Evolutionary conservation across 495 filamentous ascomycete genomes (phyloP).

Genomic region (Mytilinidion resinicola): DNA sequence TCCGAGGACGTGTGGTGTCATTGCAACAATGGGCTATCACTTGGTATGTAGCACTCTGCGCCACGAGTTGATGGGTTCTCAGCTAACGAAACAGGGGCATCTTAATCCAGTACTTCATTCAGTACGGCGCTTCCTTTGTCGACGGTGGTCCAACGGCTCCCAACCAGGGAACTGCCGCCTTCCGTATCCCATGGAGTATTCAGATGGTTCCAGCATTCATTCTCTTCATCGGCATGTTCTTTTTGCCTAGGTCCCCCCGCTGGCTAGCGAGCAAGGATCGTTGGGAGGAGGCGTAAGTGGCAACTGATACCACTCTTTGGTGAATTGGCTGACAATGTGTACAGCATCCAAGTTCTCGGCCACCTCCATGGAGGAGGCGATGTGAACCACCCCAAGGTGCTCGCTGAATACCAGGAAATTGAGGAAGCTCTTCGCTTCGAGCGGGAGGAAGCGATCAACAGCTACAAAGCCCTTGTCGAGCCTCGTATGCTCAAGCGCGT

Average conservation of each 20-base stretch:
- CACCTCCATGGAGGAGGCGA: constrained; percentile 59
- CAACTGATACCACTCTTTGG: neutral
- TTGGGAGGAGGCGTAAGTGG: constrained; percentile 60
- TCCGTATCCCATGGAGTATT: constrained; percentile 68
- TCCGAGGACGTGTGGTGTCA: constrained; percentile 68
- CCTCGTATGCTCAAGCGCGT: constrained; percentile 63
- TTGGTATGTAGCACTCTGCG: constrained; percentile 40
- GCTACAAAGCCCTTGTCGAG: constrained; percentile 52
- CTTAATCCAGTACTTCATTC: constrained; percentile 60
- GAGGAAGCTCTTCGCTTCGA: constrained; percentile 58
- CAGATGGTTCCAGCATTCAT: constrained; percentile 66
- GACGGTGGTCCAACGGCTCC: constrained; percentile 54
- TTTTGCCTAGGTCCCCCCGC: constrained; percentile 65
- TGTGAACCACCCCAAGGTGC: constrained; percentile 54
- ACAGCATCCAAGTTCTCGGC: constrained; percentile 49
- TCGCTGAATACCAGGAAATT: constrained; percentile 61
- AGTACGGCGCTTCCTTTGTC: constrained; percentile 60
- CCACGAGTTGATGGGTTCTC: neutral
- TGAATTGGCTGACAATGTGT: neutral
- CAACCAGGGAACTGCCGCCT: constrained; percentile 51
- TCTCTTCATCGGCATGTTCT: constrained; percentile 60
- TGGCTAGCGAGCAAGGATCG: constrained; percentile 70
- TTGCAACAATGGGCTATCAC: constrained; percentile 75
- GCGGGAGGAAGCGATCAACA: constrained; percentile 50
- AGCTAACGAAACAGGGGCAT: constrained; percentile 24